phyloP scores from a whole-genome alignment of 306 rosid species.

The Cajanus cajan region DNA sequence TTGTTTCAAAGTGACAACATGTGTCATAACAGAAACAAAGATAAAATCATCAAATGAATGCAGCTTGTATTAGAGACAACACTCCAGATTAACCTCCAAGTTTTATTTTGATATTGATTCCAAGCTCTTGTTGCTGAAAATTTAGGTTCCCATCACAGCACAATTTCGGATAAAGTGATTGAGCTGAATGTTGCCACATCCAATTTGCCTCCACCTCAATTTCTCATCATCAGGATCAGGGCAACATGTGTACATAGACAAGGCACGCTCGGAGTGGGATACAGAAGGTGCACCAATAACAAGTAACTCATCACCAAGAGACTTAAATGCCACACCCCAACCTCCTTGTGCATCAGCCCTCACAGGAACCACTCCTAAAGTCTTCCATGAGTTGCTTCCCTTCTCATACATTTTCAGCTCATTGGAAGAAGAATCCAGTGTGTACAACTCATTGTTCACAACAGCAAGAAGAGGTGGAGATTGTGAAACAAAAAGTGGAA shows the following conservation, averaged over 20 bases:
- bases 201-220: slow-evolving; percentile 64
- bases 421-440: slow-evolving; percentile 56
- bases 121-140: background rate
- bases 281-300: slow-evolving; percentile 59
- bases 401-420: slow-evolving; percentile 66
- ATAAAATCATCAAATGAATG: slow-evolving; percentile 6
- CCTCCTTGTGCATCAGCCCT: slow-evolving; percentile 61
- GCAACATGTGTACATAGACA: slow-evolving; percentile 55
- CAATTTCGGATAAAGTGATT: slow-evolving; percentile 72
- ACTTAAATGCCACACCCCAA: slow-evolving; percentile 88
- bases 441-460: slow-evolving; percentile 60
- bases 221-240: slow-evolving; percentile 54
- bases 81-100: background rate
- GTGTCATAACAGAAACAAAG: background rate
- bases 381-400: slow-evolving; percentile 57
- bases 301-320: slow-evolving; percentile 71
- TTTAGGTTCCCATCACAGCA: slow-evolving; percentile 72
- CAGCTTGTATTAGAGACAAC: background rate
- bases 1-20: background rate
- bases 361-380: slow-evolving; percentile 66
- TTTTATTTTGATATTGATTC: slow-evolving; percentile 18
- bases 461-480: slow-evolving; percentile 86
- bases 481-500: slow-evolving; percentile 28
- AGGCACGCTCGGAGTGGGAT: slow-evolving; percentile 19
- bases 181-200: slow-evolving; percentile 42